Conservation (phyloP, 1,284 basidiomycete genomes). For the Ceratobasidium theobromae region DNA sequence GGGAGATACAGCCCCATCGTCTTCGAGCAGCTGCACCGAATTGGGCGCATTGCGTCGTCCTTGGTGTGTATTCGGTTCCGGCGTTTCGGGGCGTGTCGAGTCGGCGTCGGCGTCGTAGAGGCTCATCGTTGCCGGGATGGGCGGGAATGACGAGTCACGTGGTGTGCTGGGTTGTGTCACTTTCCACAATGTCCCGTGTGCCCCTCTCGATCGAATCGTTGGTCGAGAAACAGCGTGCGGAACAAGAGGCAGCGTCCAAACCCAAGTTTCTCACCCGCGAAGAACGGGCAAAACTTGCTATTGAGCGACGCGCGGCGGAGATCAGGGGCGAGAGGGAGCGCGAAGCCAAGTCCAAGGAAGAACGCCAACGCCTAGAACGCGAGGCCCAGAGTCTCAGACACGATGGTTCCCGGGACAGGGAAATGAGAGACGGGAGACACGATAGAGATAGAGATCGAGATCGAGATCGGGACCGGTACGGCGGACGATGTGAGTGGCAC, state of each 20-base stretch:
- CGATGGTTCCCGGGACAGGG: conserved; percentile 39
- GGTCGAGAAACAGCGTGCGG: conserved; percentile 80
- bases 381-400: conserved; percentile 67
- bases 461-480: conserved; percentile 41
- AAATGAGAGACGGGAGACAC: conserved; percentile 45
- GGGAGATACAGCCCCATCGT: conserved; percentile 64
- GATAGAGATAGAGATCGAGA: conserved; percentile 47
- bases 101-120: background rate
- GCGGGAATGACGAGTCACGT: conserved; percentile 5
- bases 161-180: background rate
- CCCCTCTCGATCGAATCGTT: conserved; percentile 83
- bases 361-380: conserved; percentile 69
- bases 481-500: conserved; percentile 40
- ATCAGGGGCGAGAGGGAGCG: conserved; percentile 67
- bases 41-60: conserved; percentile 54
- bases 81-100: conserved; percentile 59
- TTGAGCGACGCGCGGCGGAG: conserved; percentile 80
- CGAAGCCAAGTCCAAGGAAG: conserved; percentile 56
- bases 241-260: conserved; percentile 88
- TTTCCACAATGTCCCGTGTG: conserved; percentile 21
- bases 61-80: conserved; percentile 60
- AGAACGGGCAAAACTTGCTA: conserved; percentile 83
- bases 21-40: conserved; percentile 56
- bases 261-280: conserved; percentile 89
- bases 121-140: too few species aligned